phyloP scores from a whole-genome alignment of 1,284 basidiomycete genomes.

The Jaminaea rosea region DNA sequence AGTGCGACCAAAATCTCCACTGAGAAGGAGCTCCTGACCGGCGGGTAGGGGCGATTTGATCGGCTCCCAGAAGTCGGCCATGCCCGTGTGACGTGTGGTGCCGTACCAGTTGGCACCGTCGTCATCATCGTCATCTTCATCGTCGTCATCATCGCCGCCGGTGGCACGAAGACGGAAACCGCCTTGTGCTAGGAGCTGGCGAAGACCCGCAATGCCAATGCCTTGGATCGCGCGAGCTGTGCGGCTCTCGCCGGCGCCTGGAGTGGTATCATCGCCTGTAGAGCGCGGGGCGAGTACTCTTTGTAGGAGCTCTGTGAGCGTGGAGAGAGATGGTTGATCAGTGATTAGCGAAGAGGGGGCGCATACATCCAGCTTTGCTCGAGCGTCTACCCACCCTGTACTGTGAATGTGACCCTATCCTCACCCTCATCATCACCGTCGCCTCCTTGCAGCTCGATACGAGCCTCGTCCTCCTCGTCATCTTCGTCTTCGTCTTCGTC shows the following conservation, averaged over 20 bases:
- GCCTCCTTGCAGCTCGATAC: background rate
- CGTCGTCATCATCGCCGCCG: conserved; percentile 6
- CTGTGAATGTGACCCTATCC: conserved; percentile 10
- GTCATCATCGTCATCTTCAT: conserved; percentile 20
- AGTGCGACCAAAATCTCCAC: conserved; percentile 71
- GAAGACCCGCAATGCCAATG: conserved; percentile 24
- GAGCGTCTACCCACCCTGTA: background rate
- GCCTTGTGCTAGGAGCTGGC: conserved; percentile 19
- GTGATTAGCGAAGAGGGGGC: background rate
- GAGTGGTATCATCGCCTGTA: conserved; percentile 2
- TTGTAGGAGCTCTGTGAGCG: conserved; percentile 13
- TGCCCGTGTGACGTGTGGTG: conserved; percentile 3
- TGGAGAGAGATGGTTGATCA: background rate
- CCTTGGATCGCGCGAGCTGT: conserved; percentile 15
- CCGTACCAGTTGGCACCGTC: conserved; percentile 6
- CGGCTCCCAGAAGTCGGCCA: conserved; percentile 36
- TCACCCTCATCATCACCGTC: conserved; percentile 12
- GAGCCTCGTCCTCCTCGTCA: conserved; percentile 15
- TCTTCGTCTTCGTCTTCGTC: conserved; percentile 17
- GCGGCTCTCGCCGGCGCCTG: background rate
- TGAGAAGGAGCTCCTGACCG: conserved; percentile 63
- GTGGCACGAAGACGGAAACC: conserved; percentile 8
- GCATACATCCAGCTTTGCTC: background rate
- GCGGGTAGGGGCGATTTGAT: conserved; percentile 59
- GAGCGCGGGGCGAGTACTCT: conserved; percentile 10